Conservation (phyloP, 192 early-diverging fungal genomes). For the Thoreauomyces humboldtii region DNA sequence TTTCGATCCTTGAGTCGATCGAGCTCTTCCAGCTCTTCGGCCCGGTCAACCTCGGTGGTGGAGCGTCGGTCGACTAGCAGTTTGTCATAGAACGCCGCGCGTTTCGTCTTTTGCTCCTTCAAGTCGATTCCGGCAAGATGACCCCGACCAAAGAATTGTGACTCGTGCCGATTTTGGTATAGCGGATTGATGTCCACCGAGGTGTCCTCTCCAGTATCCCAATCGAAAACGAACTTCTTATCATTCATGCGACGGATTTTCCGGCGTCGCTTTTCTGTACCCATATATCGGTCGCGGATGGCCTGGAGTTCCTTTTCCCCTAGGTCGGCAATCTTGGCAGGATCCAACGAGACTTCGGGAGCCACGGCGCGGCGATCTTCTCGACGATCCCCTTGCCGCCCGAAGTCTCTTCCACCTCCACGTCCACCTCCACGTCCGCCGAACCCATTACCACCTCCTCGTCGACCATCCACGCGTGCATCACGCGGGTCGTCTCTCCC, state of each 20-base stretch:
- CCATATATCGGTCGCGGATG: slow-evolving; percentile 76
- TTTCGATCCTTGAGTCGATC: slow-evolving; percentile 66
- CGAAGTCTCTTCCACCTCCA: not conserved
- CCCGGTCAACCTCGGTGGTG: slow-evolving; percentile 57
- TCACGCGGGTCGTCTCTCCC: not conserved
- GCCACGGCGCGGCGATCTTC: not conserved
- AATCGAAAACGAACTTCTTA: slow-evolving; percentile 97
- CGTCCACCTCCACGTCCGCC: slow-evolving; percentile 11
- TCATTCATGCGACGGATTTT: slow-evolving; percentile 83
- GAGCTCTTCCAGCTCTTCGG: slow-evolving; percentile 56
- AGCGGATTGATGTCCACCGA: slow-evolving; percentile 89
- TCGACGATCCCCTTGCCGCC: not conserved
- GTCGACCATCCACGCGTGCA: slow-evolving; percentile 11
- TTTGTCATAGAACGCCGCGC: slow-evolving; percentile 67
- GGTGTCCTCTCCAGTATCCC: slow-evolving; percentile 94
- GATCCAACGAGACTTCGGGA: slow-evolving; percentile 7
- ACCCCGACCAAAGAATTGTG: slow-evolving; percentile 81
- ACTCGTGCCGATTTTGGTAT: slow-evolving; percentile 70
- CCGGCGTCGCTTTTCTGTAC: slow-evolving; percentile 67
- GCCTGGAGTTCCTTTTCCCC: slow-evolving; percentile 59
- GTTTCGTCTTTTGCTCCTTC: slow-evolving; percentile 67
- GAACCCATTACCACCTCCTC: slow-evolving; percentile 25
- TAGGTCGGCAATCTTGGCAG: too few relatives aligned
- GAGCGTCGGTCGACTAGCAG: slow-evolving; percentile 50
- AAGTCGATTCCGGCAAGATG: slow-evolving; percentile 82